These are phyloP conservation scores for Kitagawia praeruptora DNA, from an alignment of 129 eudicot species.

Conservation along the genomic window DNA sequence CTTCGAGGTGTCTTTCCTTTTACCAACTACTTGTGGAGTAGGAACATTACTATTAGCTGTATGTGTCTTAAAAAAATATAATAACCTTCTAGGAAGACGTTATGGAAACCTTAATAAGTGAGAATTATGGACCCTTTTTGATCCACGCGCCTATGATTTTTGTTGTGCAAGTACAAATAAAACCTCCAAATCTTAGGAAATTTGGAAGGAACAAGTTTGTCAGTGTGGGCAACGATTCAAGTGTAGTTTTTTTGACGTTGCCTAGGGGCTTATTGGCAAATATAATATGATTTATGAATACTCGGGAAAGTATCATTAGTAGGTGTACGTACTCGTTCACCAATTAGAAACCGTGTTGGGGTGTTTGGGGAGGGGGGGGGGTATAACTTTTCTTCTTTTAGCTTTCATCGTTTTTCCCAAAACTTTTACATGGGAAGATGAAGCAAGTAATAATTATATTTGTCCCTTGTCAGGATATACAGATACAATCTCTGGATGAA, in stretches of 20 bases:
- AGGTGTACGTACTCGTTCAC: too few relatives aligned
- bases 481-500: constrained; percentile 17
- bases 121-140: too few relatives aligned
- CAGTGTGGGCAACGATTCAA: neutral
- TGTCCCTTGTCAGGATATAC: constrained; percentile 28
- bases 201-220: neutral
- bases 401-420: neutral
- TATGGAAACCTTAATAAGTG: neutral
- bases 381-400: neutral
- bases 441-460: neutral
- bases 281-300: neutral
- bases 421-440: neutral
- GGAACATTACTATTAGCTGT: neutral
- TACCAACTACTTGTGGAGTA: neutral
- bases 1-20: neutral
- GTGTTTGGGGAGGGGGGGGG: too few relatives aligned
- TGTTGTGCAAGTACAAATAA: too few relatives aligned
- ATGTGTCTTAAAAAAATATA: too few relatives aligned
- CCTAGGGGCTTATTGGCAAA: neutral
- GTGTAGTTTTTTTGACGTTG: too few relatives aligned
- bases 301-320: too few relatives aligned
- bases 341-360: too few relatives aligned
- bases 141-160: too few relatives aligned
- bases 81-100: neutral
- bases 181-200: neutral